Conservation (phyloP, 2,329 filamentous ascomycete species). For the Claviceps citrina region DNA sequence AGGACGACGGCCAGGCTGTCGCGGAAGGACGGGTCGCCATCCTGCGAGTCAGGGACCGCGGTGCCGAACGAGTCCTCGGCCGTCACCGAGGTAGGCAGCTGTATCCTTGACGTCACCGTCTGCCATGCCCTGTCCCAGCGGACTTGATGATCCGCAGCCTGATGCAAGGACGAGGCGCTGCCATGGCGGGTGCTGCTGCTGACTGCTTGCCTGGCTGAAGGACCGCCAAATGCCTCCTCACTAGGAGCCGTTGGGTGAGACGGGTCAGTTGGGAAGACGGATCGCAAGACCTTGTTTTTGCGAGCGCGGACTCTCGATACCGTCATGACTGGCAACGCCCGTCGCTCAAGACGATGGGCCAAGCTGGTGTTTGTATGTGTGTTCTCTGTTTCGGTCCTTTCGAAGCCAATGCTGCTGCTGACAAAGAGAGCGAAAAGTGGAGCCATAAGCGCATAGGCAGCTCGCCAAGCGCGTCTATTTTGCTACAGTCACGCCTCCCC, state of each 20-base stretch:
- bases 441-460: not conserved
- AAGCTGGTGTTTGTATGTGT: not conserved
- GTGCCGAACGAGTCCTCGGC: conserved; percentile 39
- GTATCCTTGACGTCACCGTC: conserved; percentile 40
- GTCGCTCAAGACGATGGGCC: not conserved
- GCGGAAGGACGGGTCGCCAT: conserved; percentile 30
- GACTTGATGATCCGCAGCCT: conserved; percentile 35
- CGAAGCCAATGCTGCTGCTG: conserved; percentile 1
- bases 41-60: conserved; percentile 27
- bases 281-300: conserved; percentile 36
- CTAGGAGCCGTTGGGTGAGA: conserved; percentile 31
- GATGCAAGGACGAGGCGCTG: conserved; percentile 10
- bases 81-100: conserved; percentile 39
- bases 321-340: conserved; percentile 14
- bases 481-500: not conserved
- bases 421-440: conserved; percentile 1
- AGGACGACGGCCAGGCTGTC: conserved; percentile 39
- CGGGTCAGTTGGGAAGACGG: conserved; percentile 38
- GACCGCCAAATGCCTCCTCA: conserved; percentile 31
- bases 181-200: conserved; percentile 5
- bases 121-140: conserved; percentile 49
- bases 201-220: too few species aligned
- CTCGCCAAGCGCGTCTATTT: conserved; percentile 4
- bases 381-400: not conserved
- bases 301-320: conserved; percentile 31